Base-by-base conservation (phyloP, 176 grass and related monocot species). In the Bromus sterilis region DNA sequence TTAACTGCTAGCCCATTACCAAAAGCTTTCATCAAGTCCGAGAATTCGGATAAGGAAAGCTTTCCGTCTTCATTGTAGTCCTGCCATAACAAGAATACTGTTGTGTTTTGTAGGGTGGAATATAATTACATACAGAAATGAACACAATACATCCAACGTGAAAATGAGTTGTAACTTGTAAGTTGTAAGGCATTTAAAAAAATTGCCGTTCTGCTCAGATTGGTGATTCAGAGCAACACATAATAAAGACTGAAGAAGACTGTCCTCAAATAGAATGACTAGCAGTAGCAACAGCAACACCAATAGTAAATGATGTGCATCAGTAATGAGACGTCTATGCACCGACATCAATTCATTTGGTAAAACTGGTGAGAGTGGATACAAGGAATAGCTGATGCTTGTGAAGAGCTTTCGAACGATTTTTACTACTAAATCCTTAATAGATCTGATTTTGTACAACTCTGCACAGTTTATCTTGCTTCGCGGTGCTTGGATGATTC, bases 1-100 rank as follows among this genome's bases (percentile, higher is more conserved):
- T 26, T 49, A 67, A 91, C 83, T 59, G 85, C 93, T 81, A 91
- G 69, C 65, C 82, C 80, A 74, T 93, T 95, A 60, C 96, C 93
- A 86, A 99, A 99, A 79, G 93, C 96, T 88, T 86, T 91, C 72
- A 95, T 95, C 79, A 99, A 85, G 56, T 93, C 93, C 9, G 89
- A 87, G 74, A 99, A 99, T 75, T 99, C 96, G 53, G 91, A 90
- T 71, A 87, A 80, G 32, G 82, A 91, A 57, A 95, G 85, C 16
- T 83, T 76, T 55, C 96, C 89, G 58, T 95, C 82, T 86, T 85
- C 92, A 56, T 99, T 79, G 14, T 91, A 84, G 69, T 99, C 96
- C 96, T 99, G 84, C 88, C 61, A 11, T 33, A 87, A 80, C 46
- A 91, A 7, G 4, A 49, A 23, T 40, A 66, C 8, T 59, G 39